Conservation (phyloP, 75 land plant species). For the Selaginella moellendorffii region DNA sequence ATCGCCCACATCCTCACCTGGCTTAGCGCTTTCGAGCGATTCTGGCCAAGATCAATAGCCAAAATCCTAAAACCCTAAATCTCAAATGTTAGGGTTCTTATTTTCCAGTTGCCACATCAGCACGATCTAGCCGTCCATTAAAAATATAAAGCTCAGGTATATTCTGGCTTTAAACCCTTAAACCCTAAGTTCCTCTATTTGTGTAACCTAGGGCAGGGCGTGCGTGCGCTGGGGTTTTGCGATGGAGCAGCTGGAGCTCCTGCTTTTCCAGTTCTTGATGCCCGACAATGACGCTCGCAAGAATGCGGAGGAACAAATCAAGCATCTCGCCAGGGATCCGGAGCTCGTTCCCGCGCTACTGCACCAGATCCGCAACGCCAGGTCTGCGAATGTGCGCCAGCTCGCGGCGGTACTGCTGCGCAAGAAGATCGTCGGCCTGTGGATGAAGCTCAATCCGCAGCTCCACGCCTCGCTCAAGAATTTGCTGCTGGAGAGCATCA, state of each 20-base stretch:
- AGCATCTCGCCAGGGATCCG: constrained; percentile 77
- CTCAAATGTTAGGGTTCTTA: too few relatives aligned
- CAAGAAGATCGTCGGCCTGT: constrained; percentile 91
- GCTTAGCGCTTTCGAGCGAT: too few relatives aligned
- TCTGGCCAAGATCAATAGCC: too few relatives aligned
- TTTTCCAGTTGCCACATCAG: too few relatives aligned
- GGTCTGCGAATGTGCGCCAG: constrained; percentile 81
- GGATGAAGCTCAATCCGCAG: constrained; percentile 68
- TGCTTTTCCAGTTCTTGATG: constrained; percentile 73
- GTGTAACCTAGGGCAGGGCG: too few relatives aligned
- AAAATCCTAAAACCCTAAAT: too few relatives aligned
- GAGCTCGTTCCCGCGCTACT: constrained; percentile 75
- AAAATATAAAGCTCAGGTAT: too few relatives aligned
- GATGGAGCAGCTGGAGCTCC: constrained; percentile 50
- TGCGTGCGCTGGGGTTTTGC: too few relatives aligned
- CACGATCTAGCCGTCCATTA: too few relatives aligned
- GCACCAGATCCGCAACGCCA: constrained; percentile 84
- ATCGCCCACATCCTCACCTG: too few relatives aligned
- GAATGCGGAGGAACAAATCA: constrained; percentile 93
- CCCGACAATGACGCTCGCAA: constrained; percentile 93
- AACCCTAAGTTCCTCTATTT: too few relatives aligned
- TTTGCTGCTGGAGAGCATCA: constrained; percentile 76
- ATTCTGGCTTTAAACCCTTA: too few relatives aligned
- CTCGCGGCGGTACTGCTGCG: constrained; percentile 82
- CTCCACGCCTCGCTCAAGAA: constrained; percentile 46